A percentile compares a stretch with the other conserved stretches of the same genome.
phyloP scores from a whole-genome alignment of 495 filamentous ascomycete species.

The Penicillium fimorum region DNA sequence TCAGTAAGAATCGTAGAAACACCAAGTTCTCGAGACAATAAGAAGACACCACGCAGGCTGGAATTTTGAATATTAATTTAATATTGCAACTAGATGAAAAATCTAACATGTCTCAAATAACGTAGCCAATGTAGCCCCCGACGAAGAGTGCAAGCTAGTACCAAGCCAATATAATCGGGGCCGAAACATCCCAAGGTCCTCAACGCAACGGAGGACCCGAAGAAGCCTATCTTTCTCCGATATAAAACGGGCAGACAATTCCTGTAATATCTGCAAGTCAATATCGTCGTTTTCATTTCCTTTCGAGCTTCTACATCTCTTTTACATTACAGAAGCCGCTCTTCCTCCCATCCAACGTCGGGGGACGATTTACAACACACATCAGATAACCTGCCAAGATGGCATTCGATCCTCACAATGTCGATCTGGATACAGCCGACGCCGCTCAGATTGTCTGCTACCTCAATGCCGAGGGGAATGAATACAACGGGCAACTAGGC shows the following conservation, averaged over 20 bases:
- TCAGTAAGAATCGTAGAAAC: background rate
- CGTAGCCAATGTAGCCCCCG: background rate
- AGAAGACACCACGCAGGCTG: background rate
- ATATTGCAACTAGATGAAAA: background rate
- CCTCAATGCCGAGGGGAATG: conserved; percentile 34
- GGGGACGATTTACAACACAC: background rate
- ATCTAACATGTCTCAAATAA: background rate
- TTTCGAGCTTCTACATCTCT: background rate
- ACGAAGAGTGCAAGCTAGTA: conserved; percentile 1
- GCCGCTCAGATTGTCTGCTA: conserved; percentile 38
- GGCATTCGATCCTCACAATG: conserved; percentile 40
- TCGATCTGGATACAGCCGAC: conserved; percentile 39
- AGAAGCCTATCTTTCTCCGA: background rate
- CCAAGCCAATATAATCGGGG: conserved; percentile 8
- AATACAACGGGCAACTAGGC: conserved; percentile 45
- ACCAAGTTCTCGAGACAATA: background rate
- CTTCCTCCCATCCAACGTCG: background rate
- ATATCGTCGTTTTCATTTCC: background rate
- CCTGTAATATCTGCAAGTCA: conserved; percentile 2
- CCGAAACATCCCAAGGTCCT: conserved; percentile 28
- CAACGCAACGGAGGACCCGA: conserved; percentile 19
- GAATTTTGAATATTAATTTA: background rate
- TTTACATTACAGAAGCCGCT: background rate
- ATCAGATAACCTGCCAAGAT: conserved; percentile 14
- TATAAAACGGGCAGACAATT: conserved; percentile 22